phyloP scores from a whole-genome alignment of 805 yeast genomes.

The Lipomyces chichibuensis region DNA sequence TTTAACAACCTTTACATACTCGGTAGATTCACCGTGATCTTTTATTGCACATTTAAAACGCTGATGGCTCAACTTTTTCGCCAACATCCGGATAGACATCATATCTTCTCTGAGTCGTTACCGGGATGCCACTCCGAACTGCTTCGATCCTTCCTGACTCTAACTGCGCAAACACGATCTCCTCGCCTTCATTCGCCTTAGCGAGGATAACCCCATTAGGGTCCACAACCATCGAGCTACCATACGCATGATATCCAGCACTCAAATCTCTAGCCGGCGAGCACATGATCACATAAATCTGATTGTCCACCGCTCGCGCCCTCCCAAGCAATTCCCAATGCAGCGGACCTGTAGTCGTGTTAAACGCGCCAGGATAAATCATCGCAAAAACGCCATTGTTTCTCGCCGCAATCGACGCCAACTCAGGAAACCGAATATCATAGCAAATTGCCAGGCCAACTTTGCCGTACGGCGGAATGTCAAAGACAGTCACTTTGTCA shows the following conservation, averaged over 20 bases:
- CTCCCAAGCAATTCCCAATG: conserved; percentile 84
- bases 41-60: neutral
- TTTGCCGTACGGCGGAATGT: conserved; percentile 63
- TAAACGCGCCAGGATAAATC: conserved; percentile 90
- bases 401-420: conserved; percentile 66
- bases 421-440: conserved; percentile 85
- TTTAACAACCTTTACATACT: neutral
- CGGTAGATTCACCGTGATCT: neutral
- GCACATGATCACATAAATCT: conserved; percentile 83
- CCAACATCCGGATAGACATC: conserved; percentile 60
- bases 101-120: conserved; percentile 69
- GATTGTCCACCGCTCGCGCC: conserved; percentile 87
- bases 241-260: conserved; percentile 80
- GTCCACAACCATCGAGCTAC: conserved; percentile 82
- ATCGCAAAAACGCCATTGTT: conserved; percentile 73
- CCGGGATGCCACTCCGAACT: conserved; percentile 70
- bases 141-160: conserved; percentile 61
- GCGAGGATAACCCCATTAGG: conserved; percentile 86
- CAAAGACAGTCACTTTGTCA: conserved; percentile 74
- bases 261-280: conserved; percentile 94
- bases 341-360: conserved; percentile 84
- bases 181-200: conserved; percentile 81
- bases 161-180: conserved; percentile 71
- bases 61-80: conserved; percentile 15
- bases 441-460: conserved; percentile 85